Percentiles rank a stretch among this genome's conserved stretches.
These are phyloP conservation scores for Aspergillus nomiae DNA, from an alignment of 2,329 filamentous ascomycete genomes.

Conservation along the genomic window DNA sequence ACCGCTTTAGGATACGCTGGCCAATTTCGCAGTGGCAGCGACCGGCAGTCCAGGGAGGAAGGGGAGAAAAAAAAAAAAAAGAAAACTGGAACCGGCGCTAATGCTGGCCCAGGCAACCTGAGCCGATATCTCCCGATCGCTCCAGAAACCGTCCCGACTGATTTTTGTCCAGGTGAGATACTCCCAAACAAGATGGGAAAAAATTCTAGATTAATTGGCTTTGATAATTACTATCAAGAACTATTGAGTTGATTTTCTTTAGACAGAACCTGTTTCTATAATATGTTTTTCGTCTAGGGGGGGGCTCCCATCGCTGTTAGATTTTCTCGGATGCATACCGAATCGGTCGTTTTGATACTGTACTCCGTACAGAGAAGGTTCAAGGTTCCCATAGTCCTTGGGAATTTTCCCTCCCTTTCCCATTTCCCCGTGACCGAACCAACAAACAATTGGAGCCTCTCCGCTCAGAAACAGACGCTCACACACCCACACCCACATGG, in stretches of 20 bases:
- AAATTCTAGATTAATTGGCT: neutral
- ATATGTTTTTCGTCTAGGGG: neutral
- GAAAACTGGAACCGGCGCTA: conserved; percentile 26
- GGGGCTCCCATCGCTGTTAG: neutral
- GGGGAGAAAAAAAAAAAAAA: conserved; percentile 14
- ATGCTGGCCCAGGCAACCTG: conserved; percentile 27
- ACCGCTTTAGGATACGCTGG: conserved; percentile 17
- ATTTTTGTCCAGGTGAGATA: conserved; percentile 1
- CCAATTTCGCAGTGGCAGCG: conserved; percentile 13
- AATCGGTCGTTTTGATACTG: neutral
- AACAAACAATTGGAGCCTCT: conserved; percentile 17
- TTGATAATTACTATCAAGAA: neutral
- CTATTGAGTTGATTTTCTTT: neutral
- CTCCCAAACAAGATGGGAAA: neutral
- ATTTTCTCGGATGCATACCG: conserved; percentile 2
- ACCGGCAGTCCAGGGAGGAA: conserved; percentile 7
- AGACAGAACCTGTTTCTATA: neutral
- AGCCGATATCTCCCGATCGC: conserved; percentile 44
- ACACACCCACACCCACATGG: conserved; percentile 22
- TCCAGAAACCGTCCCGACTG: conserved; percentile 22
- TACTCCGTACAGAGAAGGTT: no score
- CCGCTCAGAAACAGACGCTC: conserved; percentile 16
- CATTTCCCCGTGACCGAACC: conserved; percentile 19
- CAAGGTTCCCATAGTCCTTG: neutral
- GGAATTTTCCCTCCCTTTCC: conserved; percentile 7